Evolutionary conservation across 768 basidiomycete genomes (phyloP).

Genomic region (Strobilomyces dryophilus): DNA sequence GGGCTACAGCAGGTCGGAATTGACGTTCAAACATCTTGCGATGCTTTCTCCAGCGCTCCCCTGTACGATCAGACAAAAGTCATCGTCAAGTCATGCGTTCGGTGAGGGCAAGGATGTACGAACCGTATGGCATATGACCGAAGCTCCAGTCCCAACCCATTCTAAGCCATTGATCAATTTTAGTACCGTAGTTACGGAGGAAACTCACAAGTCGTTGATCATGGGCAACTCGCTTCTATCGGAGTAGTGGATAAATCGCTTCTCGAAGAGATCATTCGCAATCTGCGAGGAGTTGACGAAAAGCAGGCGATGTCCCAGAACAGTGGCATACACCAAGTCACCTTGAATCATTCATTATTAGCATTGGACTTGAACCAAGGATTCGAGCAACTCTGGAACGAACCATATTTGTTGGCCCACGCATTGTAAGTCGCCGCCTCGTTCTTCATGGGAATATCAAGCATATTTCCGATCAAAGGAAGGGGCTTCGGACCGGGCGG

Average conservation of each 20-base stretch:
- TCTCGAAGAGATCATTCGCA: slow-evolving; percentile 54
- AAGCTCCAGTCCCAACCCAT: slow-evolving; percentile 49
- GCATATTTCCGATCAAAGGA: slow-evolving; percentile 53
- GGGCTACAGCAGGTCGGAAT: slow-evolving; percentile 42
- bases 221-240: slow-evolving; percentile 45
- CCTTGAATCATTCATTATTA: slow-evolving; percentile 30
- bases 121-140: slow-evolving; percentile 51
- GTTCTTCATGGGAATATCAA: slow-evolving; percentile 38
- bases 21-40: slow-evolving; percentile 50
- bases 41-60: slow-evolving; percentile 49
- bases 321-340: slow-evolving; percentile 49
- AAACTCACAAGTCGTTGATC: slow-evolving; percentile 46
- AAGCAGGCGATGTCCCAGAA: slow-evolving; percentile 46
- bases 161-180: slow-evolving; percentile 29
- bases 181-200: background rate
- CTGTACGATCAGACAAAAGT: slow-evolving; percentile 24
- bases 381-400: slow-evolving; percentile 1
- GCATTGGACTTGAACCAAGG: background rate
- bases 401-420: slow-evolving; percentile 39
- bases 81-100: background rate
- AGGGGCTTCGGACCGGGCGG: slow-evolving; percentile 54
- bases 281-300: slow-evolving; percentile 45
- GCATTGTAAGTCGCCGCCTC: slow-evolving; percentile 40
- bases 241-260: slow-evolving; percentile 52
- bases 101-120: slow-evolving; percentile 3